Evolutionary conservation across 2,329 filamentous ascomycete genomes (phyloP), one percentile per base, ranked within the genome.

Genomic region (Purpureocillium takamizusanense): DNA sequence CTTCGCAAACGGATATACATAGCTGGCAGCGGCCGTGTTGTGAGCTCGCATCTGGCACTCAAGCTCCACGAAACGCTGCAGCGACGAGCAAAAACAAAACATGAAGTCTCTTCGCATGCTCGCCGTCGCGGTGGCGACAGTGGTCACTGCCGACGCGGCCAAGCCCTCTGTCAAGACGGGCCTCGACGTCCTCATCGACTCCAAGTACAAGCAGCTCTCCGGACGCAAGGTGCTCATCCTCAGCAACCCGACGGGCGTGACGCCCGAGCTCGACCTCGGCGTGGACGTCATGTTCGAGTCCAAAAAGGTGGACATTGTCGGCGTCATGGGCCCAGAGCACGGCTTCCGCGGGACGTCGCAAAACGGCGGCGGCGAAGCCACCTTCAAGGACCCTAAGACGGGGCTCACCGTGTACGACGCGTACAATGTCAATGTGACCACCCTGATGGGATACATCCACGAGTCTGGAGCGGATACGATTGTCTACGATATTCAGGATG

Each of bases 241-340:
- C 38, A 47, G 31, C 32, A 44, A 41, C 31, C 42, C 31, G n/a
- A 45, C 37, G 11, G 37, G 31, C 16, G 21, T 31, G 13, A 47
- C 38, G 7, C 38, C 29, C 9, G 33, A 45, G 37, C 30, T 45
- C 12, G 40, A 45, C 18, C 43, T 42, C 28, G 40, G 43, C 17
- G 35, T 42, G 12, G 43, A 42, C 31, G 40, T 45, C 31, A 45
- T 42, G 43, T 11, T 36, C 25, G 34, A 33, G 17, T 45, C 40
- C 17, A 35, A 38, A 21, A 37, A 34, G 32, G 43, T 45, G 5
- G 30, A 45, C 28, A 34, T 45, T 7, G 40, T 42, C 13, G 43
- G 43, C 14, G 40, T 42, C 15, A 45, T 42, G 40, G 43, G 43
- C 3, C 42, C 42, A 11, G 42, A 46, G 34, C 34, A 45, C 32